Evolutionary conservation across 305 asterid genomes (phyloP), one percentile per base, ranked within the genome.

Genomic region (Solanum hybrid): DNA sequence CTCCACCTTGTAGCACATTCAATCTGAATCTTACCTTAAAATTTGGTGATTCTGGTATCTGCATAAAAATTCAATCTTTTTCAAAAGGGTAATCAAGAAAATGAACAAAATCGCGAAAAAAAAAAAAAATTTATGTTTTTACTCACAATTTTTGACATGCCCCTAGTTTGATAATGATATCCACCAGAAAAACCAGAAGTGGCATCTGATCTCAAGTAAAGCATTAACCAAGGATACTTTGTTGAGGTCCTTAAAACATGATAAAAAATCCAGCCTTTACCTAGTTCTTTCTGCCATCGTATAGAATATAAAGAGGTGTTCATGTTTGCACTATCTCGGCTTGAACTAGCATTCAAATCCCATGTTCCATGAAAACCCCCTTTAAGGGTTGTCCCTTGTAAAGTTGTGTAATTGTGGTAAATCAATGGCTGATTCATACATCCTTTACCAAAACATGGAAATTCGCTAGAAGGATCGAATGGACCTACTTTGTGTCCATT

Each of bases 191-290:
- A 92, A 42, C 97, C 97, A 22, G 83, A 87, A 1, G 97, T 94
- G 89, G 97, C 93, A 86, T 96, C 98, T 83, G 98, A 93, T 89
- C 98, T 92, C 3, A 96, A 89, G 92, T 96, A 96, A 90, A 96
- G 98, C 98, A 96, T 96, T 90, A 96, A 90, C 98, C 98, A 95
- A 8, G 98, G 98, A 79, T 96, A 95, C 92, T 94, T 95, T 36
- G 74, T 39, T 5, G 98, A 96, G 28, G 97, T 94, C 89, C 93
- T 94, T 81, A 96, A 61, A 31, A 94, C 90, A 91, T 96, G 95
- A 82, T 92, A 97, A 89, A 96, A 95, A 88, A 87, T 86, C 98
- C 97, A 95, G 84, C 97, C 95, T 90, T 93, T 91, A 35, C 97
- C 96, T 79, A 95, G 89, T 91, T 95, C 93, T 91, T 96, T 96